Percentiles rank a stretch among this genome's conserved stretches.
phyloP scores from a whole-genome alignment of 2,329 filamentous ascomycete species.

The Teratosphaeria gauchensis region DNA sequence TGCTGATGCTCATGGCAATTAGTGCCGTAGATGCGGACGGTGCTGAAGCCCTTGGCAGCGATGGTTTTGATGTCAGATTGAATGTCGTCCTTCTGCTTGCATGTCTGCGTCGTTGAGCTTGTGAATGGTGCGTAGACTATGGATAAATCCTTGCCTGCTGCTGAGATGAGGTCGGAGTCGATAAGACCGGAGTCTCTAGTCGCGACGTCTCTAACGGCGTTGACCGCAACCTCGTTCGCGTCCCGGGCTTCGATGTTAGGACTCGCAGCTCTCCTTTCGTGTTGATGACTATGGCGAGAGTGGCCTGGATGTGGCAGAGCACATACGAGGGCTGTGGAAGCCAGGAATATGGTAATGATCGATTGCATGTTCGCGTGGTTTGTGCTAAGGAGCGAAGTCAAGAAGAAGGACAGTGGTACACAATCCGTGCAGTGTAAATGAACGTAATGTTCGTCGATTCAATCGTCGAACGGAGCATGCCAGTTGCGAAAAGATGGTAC shows the following conservation, averaged over 20 bases:
- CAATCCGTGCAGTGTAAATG: neutral
- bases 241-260: neutral
- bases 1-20: conserved; percentile 75
- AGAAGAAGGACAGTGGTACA: neutral
- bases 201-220: too few relatives aligned
- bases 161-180: conserved; percentile 3
- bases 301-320: neutral
- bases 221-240: neutral
- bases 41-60: conserved; percentile 46
- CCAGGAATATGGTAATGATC: neutral
- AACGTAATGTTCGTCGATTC: neutral
- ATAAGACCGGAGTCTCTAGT: too few relatives aligned
- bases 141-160: conserved; percentile 36
- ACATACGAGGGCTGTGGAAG: neutral
- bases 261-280: neutral
- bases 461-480: neutral
- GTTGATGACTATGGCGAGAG: neutral
- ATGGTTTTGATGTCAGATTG: conserved; percentile 33
- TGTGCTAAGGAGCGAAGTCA: neutral
- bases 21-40: conserved; percentile 76
- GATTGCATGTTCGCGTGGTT: neutral
- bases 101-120: conserved; percentile 27
- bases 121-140: conserved; percentile 42
- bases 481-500: neutral
- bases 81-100: conserved; percentile 33